Evolutionary conservation across 805 yeast genomes (phyloP).

Genomic region (Lipomyces anomalus): DNA sequence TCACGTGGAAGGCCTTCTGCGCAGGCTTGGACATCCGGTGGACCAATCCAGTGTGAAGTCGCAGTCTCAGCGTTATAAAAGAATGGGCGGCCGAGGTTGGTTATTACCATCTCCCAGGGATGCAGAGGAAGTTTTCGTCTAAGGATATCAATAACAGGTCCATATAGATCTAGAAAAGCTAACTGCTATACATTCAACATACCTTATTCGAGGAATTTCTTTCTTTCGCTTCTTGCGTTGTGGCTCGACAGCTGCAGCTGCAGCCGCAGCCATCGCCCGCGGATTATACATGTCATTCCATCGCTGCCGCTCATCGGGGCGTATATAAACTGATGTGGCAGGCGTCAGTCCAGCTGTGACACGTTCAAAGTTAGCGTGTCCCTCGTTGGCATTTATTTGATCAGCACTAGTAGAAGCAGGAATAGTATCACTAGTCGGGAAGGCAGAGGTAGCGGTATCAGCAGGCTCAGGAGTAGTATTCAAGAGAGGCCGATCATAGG

Average conservation of each 20-base stretch:
- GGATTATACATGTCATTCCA: too few relatives aligned
- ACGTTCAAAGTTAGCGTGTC: too few relatives aligned
- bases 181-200: conserved; percentile 9
- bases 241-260: neutral
- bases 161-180: conserved; percentile 21
- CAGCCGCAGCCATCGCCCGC: neutral
- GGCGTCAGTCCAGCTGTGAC: too few relatives aligned
- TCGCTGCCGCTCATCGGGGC: too few relatives aligned
- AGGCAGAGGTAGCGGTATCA: too few relatives aligned
- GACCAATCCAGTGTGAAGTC: conserved; percentile 37
- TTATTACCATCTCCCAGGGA: conserved; percentile 42
- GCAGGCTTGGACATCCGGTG: conserved; percentile 29
- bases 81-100: conserved; percentile 41
- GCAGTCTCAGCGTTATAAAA: conserved; percentile 34
- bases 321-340: too few relatives aligned
- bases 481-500: conserved; percentile 36
- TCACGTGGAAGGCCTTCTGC: conserved; percentile 32
- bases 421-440: too few relatives aligned
- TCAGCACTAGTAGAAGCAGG: too few relatives aligned
- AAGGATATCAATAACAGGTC: conserved; percentile 14
- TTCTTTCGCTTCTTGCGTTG: too few relatives aligned
- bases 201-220: conserved; percentile 11
- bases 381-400: too few relatives aligned
- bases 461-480: conserved; percentile 14
- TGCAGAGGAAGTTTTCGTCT: conserved; percentile 17